These are phyloP conservation scores for Mycosphaerella sp. DNA, from an alignment of 2,329 filamentous ascomycete genomes.

Conservation along the genomic window DNA sequence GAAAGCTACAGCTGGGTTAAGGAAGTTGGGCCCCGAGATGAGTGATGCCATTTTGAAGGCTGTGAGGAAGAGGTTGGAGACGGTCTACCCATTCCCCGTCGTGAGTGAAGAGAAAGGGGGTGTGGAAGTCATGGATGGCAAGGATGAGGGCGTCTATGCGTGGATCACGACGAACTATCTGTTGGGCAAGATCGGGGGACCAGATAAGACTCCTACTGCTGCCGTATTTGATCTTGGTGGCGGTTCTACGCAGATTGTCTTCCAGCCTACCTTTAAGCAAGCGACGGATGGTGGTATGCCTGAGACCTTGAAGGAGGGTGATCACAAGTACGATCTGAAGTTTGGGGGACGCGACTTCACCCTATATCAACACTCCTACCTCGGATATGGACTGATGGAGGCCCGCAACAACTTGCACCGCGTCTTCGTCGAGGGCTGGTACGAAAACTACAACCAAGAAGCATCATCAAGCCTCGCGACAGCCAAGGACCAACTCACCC, in stretches of 20 bases:
- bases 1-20: conserved; percentile 91
- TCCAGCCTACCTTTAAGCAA: conserved; percentile 85
- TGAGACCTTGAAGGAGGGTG: conserved; percentile 74
- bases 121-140: conserved; percentile 95
- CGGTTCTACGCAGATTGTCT: conserved; percentile 95
- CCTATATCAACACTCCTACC: conserved; percentile 96
- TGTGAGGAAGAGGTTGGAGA: conserved; percentile 78
- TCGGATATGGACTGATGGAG: conserved; percentile 94
- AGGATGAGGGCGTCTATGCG: conserved; percentile 93
- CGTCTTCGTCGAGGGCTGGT: conserved; percentile 64
- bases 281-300: conserved; percentile 71
- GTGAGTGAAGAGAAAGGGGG: conserved; percentile 78
- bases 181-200: conserved; percentile 90
- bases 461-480: background rate
- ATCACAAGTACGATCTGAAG: conserved; percentile 89
- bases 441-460: conserved; percentile 51
- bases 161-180: conserved; percentile 99
- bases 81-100: conserved; percentile 87
- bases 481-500: conserved; percentile 57
- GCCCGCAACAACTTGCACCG: conserved; percentile 82
- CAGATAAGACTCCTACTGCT: conserved; percentile 83
- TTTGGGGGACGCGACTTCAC: conserved; percentile 89
- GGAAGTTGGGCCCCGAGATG: conserved; percentile 74
- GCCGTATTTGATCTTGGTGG: conserved; percentile 95
- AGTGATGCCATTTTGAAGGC: conserved; percentile 79